phyloP scores from a whole-genome alignment of 345 rosid genomes.

The Triadica sebifera region DNA sequence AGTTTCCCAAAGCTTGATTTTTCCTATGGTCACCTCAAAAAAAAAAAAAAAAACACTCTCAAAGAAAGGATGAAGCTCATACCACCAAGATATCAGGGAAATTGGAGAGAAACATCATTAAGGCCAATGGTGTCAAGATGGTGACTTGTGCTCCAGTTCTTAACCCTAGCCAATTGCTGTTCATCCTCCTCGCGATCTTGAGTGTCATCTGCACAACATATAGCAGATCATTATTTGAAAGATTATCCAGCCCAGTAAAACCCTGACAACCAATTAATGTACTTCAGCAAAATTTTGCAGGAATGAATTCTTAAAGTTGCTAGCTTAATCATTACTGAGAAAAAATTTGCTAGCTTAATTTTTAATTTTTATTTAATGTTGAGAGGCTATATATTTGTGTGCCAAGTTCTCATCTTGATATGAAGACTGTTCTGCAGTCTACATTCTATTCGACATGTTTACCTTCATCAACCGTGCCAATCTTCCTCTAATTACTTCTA shows the following conservation, averaged over 20 bases:
- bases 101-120: slow-evolving; percentile 70
- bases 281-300: slow-evolving; percentile 8
- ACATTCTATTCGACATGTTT: slow-evolving; percentile 6
- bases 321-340: too few relatives aligned
- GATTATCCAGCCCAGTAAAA: background rate
- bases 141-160: slow-evolving; percentile 62
- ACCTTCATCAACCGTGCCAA: slow-evolving; percentile 69
- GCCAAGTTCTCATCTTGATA: background rate
- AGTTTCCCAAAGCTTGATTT: background rate
- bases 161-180: slow-evolving; percentile 71
- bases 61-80: slow-evolving; percentile 12
- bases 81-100: slow-evolving; percentile 85
- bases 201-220: slow-evolving; percentile 54
- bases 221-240: slow-evolving; percentile 5
- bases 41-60: background rate
- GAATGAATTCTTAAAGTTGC: background rate
- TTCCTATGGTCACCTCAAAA: background rate
- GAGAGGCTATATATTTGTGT: background rate
- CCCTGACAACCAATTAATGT: background rate
- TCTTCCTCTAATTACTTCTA: slow-evolving; percentile 44
- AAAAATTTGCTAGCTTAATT: too few relatives aligned
- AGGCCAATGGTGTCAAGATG: slow-evolving; percentile 57
- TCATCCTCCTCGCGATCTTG: slow-evolving; percentile 85
- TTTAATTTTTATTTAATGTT: too few relatives aligned
- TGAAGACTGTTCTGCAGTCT: background rate